Evolutionary conservation across 768 basidiomycete species (phyloP), one percentile per base, ranked within the genome.

Genomic region (Podaxis sp.): DNA sequence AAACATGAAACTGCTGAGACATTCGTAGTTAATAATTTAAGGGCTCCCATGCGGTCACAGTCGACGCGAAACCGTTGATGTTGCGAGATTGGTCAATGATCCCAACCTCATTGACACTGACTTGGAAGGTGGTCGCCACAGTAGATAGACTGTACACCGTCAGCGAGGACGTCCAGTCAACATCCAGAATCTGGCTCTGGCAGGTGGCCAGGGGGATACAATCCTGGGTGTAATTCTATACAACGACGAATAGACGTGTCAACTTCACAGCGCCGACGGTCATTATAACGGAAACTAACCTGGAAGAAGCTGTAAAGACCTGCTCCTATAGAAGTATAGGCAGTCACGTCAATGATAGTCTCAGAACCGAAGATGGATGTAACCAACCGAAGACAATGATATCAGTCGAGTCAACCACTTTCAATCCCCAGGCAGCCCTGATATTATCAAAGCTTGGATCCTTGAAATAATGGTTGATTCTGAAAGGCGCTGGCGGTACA

Each of bases 301-400:
- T 75, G 69, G 80, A 85, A 91, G 79, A 90, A 91, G 72, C 84
- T 87, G 73, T 91, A 90, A 13, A 87, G 73, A 0, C 87, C 87
- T 5, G 87, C 88, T 42, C 88, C 86, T 87, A 48, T 24, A 40
- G 4, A 52, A 22, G 46, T 3, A 24, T 6, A 30, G 28, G 28
- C 6, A 30, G 7, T 51, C 24, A 44, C n/a, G n/a, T 44, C 17
- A 51, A 22, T 26, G n/a, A 24, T 51, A 24, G 19, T 51, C 4
- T 4, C 19, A 17, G 24, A 19, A 6, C 38, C 17, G 26, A 12
- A 40, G 53, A 24, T 11, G 24, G 53, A 61, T 15, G 19, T 42
- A n/a, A 48, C 77, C 33, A 63, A 88, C 89, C 89, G 58, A 87
- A 92, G 52, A 91, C 71, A 28, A 86, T 71, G 61, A 90, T 86